A percentile compares a stretch with the other conserved stretches of the same genome.
Evolutionary conservation across 306 rosid genomes (phyloP).

Genomic region (Corylus americana): DNA sequence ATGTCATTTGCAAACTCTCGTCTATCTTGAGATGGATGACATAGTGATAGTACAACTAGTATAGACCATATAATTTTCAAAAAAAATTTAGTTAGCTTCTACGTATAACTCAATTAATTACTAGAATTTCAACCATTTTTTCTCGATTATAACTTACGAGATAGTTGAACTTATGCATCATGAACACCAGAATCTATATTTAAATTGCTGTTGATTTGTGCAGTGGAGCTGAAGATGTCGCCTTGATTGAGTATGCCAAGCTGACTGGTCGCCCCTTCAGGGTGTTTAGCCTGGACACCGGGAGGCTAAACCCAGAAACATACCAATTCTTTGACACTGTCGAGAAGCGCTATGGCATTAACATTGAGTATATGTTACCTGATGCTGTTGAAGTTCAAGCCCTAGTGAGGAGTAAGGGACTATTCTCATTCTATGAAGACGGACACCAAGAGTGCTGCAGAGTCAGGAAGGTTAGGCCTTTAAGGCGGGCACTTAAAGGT

Average conservation of each 20-base stretch:
- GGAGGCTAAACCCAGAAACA: slow-evolving; percentile 91
- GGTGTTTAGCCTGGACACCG: slow-evolving; percentile 91
- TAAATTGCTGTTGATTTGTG: slow-evolving; percentile 13
- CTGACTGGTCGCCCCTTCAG: slow-evolving; percentile 84
- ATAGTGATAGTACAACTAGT: background rate
- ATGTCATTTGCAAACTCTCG: no score
- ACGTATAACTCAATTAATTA: background rate
- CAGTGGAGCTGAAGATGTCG: slow-evolving; percentile 99
- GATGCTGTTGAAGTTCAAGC: slow-evolving; percentile 95
- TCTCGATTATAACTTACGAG: background rate
- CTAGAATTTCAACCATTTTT: background rate
- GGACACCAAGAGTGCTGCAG: slow-evolving; percentile 99
- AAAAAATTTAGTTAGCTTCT: background rate
- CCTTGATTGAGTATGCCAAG: slow-evolving; percentile 86
- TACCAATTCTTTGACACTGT: slow-evolving; percentile 66
- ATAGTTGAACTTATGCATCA: background rate
- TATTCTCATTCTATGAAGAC: slow-evolving; percentile 96
- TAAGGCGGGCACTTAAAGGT: slow-evolving; percentile 89
- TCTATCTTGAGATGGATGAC: no score
- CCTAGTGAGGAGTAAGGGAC: slow-evolving; percentile 79
- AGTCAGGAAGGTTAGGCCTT: slow-evolving; percentile 81
- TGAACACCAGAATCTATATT: background rate
- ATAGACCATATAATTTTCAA: background rate
- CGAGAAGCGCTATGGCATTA: slow-evolving; percentile 82
- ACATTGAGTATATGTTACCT: slow-evolving; percentile 89